A percentile compares a stretch with the other conserved stretches of the same genome.
Conservation (phyloP, 805 yeast species). For the Wickerhamiella nectarea region DNA sequence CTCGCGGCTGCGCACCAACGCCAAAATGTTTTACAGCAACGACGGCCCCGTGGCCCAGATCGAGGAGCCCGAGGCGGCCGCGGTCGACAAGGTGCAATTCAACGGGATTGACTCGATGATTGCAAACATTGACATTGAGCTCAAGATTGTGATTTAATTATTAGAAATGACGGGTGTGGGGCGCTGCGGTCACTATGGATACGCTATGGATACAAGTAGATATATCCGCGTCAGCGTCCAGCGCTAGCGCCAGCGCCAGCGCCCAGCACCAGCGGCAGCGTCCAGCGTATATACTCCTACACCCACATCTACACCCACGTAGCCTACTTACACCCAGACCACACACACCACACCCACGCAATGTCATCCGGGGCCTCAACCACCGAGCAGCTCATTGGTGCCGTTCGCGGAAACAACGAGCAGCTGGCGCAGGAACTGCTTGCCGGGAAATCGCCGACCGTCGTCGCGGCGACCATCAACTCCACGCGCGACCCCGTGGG, state of each 20-base stretch:
- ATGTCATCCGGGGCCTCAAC: conserved; percentile 37
- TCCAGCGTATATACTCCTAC: too few species aligned
- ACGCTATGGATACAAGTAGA: too few species aligned
- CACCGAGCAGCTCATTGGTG: conserved; percentile 69
- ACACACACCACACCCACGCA: too few species aligned
- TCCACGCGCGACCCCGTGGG: conserved; percentile 61
- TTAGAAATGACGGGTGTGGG: neutral
- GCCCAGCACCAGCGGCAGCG: too few species aligned
- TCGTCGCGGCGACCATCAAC: conserved; percentile 45
- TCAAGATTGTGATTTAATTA: conserved; percentile 25
- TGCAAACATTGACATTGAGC: conserved; percentile 26
- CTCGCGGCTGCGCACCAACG: conserved; percentile 74
- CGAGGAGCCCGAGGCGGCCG: conserved; percentile 4
- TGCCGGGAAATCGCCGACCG: conserved; percentile 23
- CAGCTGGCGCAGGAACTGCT: conserved; percentile 54
- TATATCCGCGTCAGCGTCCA: too few species aligned
- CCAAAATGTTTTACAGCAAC: conserved; percentile 55
- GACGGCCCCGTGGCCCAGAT: conserved; percentile 9
- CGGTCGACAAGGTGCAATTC: conserved; percentile 12
- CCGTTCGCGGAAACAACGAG: conserved; percentile 76
- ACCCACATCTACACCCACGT: too few species aligned
- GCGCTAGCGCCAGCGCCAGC: too few species aligned
- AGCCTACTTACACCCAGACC: too few species aligned
- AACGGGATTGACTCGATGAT: conserved; percentile 27
- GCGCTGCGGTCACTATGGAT: too few species aligned